Evolutionary conservation across 305 asterid genomes (phyloP).

Genomic region (Rubia tinctorum): DNA sequence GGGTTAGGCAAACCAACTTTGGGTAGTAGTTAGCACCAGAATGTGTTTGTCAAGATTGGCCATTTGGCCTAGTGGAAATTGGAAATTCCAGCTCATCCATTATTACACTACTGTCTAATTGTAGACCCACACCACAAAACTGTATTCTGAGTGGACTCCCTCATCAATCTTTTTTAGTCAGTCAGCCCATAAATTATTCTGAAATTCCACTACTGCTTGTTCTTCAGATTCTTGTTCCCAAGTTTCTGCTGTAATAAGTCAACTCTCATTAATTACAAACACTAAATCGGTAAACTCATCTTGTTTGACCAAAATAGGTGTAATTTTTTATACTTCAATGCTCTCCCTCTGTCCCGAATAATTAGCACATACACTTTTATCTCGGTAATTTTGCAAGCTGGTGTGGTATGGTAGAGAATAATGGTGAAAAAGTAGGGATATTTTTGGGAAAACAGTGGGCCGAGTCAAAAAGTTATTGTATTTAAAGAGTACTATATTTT

Average conservation of each 20-base stretch:
- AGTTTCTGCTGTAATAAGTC: background rate
- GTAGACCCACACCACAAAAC: background rate
- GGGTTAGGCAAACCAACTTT: slow-evolving; percentile 15
- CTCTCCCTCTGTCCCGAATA: no score
- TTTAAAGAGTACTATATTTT: no score
- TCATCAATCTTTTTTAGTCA: background rate
- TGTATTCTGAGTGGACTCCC: background rate
- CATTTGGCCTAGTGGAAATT: no score
- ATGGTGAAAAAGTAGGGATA: no score
- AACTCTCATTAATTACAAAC: background rate
- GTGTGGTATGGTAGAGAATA: no score
- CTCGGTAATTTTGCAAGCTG: no score
- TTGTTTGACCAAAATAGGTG: background rate
- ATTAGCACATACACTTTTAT: no score
- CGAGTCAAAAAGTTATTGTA: no score
- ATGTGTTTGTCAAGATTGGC: slow-evolving; percentile 15
- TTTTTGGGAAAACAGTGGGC: no score
- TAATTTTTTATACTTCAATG: no score
- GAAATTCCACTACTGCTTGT: background rate
- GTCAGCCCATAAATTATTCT: background rate
- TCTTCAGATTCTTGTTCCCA: background rate
- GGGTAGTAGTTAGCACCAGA: slow-evolving; percentile 6
- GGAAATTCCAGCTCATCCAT: slow-evolving; percentile 14
- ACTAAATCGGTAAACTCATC: background rate
- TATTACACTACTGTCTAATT: background rate